Base-by-base conservation (phyloP, 352 stramenopile genomes). In the Phytophthora sojae region DNA sequence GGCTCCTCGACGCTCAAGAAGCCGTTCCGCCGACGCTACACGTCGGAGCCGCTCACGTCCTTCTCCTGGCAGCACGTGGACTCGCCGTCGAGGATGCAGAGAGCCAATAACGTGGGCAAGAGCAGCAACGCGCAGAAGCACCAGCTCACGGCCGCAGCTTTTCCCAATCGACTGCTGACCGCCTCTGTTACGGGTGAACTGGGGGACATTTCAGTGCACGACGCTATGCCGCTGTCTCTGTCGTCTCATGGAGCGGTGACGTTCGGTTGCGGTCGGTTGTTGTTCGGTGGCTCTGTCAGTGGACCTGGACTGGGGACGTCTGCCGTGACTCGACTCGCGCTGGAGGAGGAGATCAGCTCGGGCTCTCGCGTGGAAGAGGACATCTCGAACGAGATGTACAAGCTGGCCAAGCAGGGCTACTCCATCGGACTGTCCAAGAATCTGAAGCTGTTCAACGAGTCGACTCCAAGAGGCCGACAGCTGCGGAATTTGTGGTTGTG, bases 191-290 rank as follows among this genome's bases (percentile, higher is more conserved):
- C 77, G 15, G 89, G 88, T 4, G 89, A 92, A 23, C 76, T 96
- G n/a, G 89, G 93, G 63, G 88, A 96, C 58, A 90, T 97, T 44
- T 95, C 91, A 9, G 81, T 96, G 21, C 91, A 97, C 61, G 88
- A 96, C 71, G 90, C 86, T 30, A 90, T 97, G 83, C 91, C 91
- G 0, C 74, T 97, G 7, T 85, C 89, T 0, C 61, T 96, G 21
- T 96, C 91, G 29, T 83, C 91, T 23, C 79, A 82, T 21, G 86
- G 85, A n/a, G 71, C 73, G 0, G 50, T 97, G 7, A 80, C 85
- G 12, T 97, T 97, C 57, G 89, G 88, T 23, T 95, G 86, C 61
- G 89, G 86, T 1, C 83, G 76, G 44, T 57, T 93, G 21, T 73
- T 95, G 5, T 95, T 95, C 61, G 79, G 85, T 3, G 86, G 88